phyloP scores from a whole-genome alignment of 768 basidiomycete genomes.

The Boletus pseudopeckii region DNA sequence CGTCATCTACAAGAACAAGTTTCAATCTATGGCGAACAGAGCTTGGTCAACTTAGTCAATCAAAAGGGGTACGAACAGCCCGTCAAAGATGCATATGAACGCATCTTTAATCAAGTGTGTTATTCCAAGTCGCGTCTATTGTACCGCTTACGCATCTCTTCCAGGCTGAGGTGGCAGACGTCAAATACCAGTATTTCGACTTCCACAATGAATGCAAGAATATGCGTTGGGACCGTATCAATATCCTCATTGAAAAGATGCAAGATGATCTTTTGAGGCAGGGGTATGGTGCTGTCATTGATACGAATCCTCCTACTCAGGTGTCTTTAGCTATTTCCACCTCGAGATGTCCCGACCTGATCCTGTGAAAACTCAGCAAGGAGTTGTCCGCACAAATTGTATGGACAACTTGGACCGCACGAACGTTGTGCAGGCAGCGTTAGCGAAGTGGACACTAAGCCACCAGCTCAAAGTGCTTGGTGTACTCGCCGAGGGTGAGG shows the following conservation, averaged over 20 bases:
- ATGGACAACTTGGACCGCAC: constrained; percentile 98
- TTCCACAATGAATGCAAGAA: constrained; percentile 94
- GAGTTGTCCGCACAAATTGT: constrained; percentile 90
- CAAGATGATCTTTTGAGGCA: constrained; percentile 64
- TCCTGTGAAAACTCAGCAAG: constrained; percentile 61
- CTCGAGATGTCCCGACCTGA: constrained; percentile 46
- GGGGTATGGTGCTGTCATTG: constrained; percentile 43
- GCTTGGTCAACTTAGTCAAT: constrained; percentile 88
- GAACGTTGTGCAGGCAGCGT: constrained; percentile 90
- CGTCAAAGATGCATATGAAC: constrained; percentile 94
- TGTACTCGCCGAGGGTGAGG: constrained; percentile 64
- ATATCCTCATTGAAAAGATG: constrained; percentile 72
- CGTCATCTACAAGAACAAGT: constrained; percentile 74
- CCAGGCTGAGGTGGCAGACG: constrained; percentile 60
- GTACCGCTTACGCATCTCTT: neutral
- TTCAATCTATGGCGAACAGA: constrained; percentile 70
- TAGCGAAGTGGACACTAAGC: constrained; percentile 83
- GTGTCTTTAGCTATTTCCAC: constrained; percentile 66
- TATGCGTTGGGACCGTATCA: constrained; percentile 94
- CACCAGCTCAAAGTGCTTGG: constrained; percentile 72
- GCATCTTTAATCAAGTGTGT: constrained; percentile 59
- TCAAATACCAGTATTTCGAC: constrained; percentile 93
- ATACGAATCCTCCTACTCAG: constrained; percentile 6
- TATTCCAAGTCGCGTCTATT: neutral
- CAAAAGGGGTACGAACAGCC: constrained; percentile 90